These are phyloP conservation scores for Rubia balearica DNA, from an alignment of 305 asterid species.

Conservation along the genomic window DNA sequence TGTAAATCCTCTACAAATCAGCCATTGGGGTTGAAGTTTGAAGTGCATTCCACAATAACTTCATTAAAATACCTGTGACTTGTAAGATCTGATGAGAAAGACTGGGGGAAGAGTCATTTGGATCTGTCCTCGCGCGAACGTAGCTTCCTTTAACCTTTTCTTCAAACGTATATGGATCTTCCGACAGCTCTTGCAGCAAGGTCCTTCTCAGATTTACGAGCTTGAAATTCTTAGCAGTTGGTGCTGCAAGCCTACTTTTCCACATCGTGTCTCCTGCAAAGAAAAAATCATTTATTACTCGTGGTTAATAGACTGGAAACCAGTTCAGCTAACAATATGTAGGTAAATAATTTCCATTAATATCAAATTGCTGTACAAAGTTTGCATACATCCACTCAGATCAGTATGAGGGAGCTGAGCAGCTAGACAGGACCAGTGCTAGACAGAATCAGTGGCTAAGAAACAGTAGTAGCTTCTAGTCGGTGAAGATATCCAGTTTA, in stretches of 20 bases:
- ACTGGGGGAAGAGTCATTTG: constrained; percentile 33
- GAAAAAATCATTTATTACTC: not conserved
- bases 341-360: no score
- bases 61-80: constrained; percentile 56
- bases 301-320: not conserved
- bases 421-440: no score
- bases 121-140: constrained; percentile 50
- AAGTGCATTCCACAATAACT: not conserved
- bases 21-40: not conserved
- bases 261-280: constrained; percentile 51
- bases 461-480: no score
- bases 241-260: constrained; percentile 45
- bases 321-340: not conserved
- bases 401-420: no score
- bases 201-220: constrained; percentile 72
- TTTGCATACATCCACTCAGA: no score
- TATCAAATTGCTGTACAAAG: no score
- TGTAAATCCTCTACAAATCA: not conserved
- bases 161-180: constrained; percentile 52
- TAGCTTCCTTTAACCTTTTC: constrained; percentile 67
- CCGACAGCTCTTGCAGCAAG: constrained; percentile 44
- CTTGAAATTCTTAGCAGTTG: constrained; percentile 37
- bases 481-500: no score
- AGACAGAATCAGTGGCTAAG: no score
- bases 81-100: constrained; percentile 55